These are phyloP conservation scores for Colletotrichum echinochloae DNA, from an alignment of 2,329 filamentous ascomycete species.

Conservation along the genomic window DNA sequence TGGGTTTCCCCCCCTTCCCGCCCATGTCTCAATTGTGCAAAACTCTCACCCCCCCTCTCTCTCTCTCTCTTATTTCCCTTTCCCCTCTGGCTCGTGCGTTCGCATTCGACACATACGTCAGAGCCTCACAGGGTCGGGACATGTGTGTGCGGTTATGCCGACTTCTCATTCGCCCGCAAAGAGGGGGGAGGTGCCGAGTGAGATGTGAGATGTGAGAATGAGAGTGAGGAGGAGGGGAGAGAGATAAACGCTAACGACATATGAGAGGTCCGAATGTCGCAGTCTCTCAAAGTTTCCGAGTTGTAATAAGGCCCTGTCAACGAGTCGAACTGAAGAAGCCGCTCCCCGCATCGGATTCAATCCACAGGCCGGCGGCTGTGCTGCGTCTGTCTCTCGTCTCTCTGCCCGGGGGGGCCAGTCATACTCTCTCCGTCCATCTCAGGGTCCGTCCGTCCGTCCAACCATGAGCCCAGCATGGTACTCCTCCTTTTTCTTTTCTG, in stretches of 20 bases:
- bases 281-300: constrained; percentile 20
- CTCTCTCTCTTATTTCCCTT: neutral
- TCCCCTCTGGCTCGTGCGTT: constrained; percentile 18
- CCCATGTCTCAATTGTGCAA: neutral
- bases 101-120: constrained; percentile 35
- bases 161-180: constrained; percentile 24
- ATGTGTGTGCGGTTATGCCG: constrained; percentile 19
- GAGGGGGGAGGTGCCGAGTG: constrained; percentile 3
- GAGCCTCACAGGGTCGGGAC: constrained; percentile 13
- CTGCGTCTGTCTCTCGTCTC: no score
- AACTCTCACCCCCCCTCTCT: neutral
- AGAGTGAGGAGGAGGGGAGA: neutral
- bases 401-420: no score
- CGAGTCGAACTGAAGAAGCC: constrained; percentile 16
- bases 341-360: constrained; percentile 35
- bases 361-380: constrained; percentile 17
- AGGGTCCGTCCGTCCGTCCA: constrained; percentile 32
- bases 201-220: neutral
- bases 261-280: neutral
- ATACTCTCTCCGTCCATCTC: constrained; percentile 21
- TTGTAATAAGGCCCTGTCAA: constrained; percentile 39
- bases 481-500: neutral
- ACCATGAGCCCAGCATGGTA: constrained; percentile 33
- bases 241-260: neutral
- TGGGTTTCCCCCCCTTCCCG: neutral